These are phyloP conservation scores for Mikania micrantha DNA, from an alignment of 129 eudicot species.

Conservation along the genomic window DNA sequence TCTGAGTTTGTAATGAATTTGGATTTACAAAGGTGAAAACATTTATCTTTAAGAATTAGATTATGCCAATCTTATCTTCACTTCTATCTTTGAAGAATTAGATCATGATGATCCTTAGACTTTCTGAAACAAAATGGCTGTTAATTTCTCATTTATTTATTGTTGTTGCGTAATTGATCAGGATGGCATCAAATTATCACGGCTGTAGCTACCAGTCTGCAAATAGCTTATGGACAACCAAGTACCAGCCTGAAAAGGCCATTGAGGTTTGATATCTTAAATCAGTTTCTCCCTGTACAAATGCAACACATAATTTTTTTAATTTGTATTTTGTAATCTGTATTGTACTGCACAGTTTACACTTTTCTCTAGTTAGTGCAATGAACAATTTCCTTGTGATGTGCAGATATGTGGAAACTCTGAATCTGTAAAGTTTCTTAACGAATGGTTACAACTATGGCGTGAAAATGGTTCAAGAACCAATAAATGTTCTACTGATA, in stretches of 20 bases:
- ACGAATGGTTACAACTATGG: constrained; percentile 83
- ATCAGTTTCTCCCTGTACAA: neutral
- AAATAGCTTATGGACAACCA: constrained; percentile 87
- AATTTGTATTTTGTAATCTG: neutral
- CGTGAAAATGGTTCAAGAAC: constrained; percentile 49
- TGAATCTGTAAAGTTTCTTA: constrained; percentile 60
- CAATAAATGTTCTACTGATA: constrained; percentile 21
- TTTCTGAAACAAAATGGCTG: neutral
- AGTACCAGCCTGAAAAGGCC: constrained; percentile 83
- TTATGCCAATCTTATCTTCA: neutral
- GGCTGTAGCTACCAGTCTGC: constrained; percentile 37
- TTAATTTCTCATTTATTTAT: neutral
- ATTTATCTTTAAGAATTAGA: neutral
- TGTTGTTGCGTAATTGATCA: constrained; percentile 23
- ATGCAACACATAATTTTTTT: neutral
- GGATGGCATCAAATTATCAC: constrained; percentile 46
- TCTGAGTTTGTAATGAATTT: constrained; percentile 19
- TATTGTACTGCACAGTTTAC: neutral
- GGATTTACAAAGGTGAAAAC: constrained; percentile 44
- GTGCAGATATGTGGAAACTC: constrained; percentile 86
- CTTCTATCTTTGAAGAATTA: neutral
- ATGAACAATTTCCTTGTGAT: neutral
- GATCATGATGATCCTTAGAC: neutral
- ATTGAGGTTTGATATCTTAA: constrained; percentile 49
- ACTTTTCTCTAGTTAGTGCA: neutral